Evolutionary conservation across 345 rosid species (phyloP).

Genomic region (Reutealis trisperma): DNA sequence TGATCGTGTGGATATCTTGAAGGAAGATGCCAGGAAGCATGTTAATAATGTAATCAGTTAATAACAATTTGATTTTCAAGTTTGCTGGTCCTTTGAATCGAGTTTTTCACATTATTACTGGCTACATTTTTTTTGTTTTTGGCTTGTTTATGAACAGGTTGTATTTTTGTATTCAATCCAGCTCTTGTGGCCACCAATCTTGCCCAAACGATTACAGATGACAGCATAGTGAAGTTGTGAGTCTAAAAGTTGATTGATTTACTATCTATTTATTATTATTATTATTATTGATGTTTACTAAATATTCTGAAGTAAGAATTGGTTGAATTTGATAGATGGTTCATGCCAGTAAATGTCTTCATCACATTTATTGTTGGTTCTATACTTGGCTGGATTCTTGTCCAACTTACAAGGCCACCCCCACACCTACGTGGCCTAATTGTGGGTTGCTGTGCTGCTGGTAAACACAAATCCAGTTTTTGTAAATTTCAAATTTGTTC

Average conservation of each 20-base stretch:
- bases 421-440: slow-evolving; percentile 35
- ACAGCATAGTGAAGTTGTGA: slow-evolving; percentile 55
- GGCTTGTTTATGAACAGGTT: slow-evolving; percentile 29
- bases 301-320: neutral
- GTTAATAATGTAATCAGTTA: slow-evolving; percentile 45
- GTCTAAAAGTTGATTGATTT: slow-evolving; percentile 4
- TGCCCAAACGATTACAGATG: slow-evolving; percentile 48
- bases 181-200: slow-evolving; percentile 55
- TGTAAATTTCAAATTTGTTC: too few relatives aligned
- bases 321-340: slow-evolving; percentile 31
- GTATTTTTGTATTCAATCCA: slow-evolving; percentile 66
- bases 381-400: slow-evolving; percentile 38
- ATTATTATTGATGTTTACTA: neutral
- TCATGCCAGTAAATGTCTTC: slow-evolving; percentile 47
- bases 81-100: too few relatives aligned
- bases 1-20: slow-evolving; percentile 45
- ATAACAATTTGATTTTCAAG: neutral
- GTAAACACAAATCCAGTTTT: neutral
- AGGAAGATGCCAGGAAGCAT: slow-evolving; percentile 56
- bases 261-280: neutral
- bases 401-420: slow-evolving; percentile 36
- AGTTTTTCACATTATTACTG: too few relatives aligned
- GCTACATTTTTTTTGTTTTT: neutral
- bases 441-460: slow-evolving; percentile 43
- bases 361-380: slow-evolving; percentile 38